These are phyloP conservation scores for Euphorbia tirucalli DNA, from an alignment of 345 rosid genomes.

Conservation along the genomic window DNA sequence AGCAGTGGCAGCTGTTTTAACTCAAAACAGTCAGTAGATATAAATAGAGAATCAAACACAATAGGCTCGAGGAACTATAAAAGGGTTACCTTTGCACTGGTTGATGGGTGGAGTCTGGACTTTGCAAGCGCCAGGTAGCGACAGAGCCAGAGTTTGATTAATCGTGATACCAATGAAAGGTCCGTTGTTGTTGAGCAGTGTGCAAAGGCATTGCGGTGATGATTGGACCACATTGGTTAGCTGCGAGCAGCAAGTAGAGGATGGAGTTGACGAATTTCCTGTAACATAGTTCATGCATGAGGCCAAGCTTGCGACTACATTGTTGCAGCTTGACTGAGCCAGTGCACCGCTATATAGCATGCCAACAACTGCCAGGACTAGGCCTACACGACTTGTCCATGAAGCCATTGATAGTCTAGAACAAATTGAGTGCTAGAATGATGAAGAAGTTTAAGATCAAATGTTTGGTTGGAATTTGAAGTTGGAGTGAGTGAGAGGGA, in stretches of 20 bases:
- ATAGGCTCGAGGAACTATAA: not conserved
- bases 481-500: conserved; percentile 18
- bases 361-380: conserved; percentile 32
- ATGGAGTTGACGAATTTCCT: conserved; percentile 60
- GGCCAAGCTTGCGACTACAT: conserved; percentile 23
- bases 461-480: conserved; percentile 21
- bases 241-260: conserved; percentile 62
- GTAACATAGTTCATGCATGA: conserved; percentile 41
- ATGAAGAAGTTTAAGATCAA: conserved; percentile 12
- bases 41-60: no score
- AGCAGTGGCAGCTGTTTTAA: conserved; percentile 39
- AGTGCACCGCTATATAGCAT: conserved; percentile 20
- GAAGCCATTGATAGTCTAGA: conserved; percentile 33
- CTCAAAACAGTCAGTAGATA: conserved; percentile 6
- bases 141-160: conserved; percentile 63
- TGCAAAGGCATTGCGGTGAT: conserved; percentile 66
- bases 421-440: not conserved
- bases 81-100: conserved; percentile 53
- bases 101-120: conserved; percentile 56
- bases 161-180: conserved; percentile 51
- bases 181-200: conserved; percentile 43
- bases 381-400: conserved; percentile 18
- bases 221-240: conserved; percentile 50
- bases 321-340: conserved; percentile 40
- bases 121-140: conserved; percentile 61